phyloP scores from a whole-genome alignment of 768 basidiomycete genomes.

The Suillus cothurnatus region DNA sequence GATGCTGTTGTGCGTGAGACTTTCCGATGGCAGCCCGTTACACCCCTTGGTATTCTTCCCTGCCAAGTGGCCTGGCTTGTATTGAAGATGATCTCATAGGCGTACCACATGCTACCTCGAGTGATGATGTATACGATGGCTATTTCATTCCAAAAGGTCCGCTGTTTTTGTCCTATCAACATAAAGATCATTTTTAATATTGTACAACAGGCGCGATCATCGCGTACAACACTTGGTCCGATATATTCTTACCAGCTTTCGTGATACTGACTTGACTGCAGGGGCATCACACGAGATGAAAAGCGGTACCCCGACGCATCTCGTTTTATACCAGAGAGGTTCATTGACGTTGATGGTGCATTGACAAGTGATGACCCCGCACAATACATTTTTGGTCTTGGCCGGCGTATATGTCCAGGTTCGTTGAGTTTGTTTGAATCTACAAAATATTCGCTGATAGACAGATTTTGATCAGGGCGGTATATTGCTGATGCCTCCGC shows the following conservation, averaged over 20 bases:
- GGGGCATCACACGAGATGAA: slow-evolving; percentile 17
- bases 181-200: background rate
- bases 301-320: slow-evolving; percentile 12
- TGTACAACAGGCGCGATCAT: slow-evolving; percentile 10
- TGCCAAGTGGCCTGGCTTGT: no score
- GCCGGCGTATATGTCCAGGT: slow-evolving; percentile 9
- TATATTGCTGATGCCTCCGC: slow-evolving; percentile 16
- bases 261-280: background rate
- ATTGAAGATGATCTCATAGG: background rate
- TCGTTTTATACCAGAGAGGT: slow-evolving; percentile 17
- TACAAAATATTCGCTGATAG: no score
- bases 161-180: background rate
- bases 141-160: slow-evolving; percentile 27
- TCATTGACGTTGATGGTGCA: slow-evolving; percentile 13
- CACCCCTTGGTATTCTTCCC: background rate
- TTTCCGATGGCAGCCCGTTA: background rate
- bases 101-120: background rate
- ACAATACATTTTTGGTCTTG: slow-evolving; percentile 12
- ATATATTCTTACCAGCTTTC: background rate
- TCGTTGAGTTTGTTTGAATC: no score
- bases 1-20: slow-evolving; percentile 3
- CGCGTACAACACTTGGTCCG: slow-evolving; percentile 14
- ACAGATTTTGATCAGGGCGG: slow-evolving; percentile 15
- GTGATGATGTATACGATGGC: slow-evolving; percentile 42
- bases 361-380: slow-evolving; percentile 14